A percentile compares a stretch with the other conserved stretches of the same genome.
phyloP scores from a whole-genome alignment of 202 grass and related monocot species.

The Brachypodium distachyon region DNA sequence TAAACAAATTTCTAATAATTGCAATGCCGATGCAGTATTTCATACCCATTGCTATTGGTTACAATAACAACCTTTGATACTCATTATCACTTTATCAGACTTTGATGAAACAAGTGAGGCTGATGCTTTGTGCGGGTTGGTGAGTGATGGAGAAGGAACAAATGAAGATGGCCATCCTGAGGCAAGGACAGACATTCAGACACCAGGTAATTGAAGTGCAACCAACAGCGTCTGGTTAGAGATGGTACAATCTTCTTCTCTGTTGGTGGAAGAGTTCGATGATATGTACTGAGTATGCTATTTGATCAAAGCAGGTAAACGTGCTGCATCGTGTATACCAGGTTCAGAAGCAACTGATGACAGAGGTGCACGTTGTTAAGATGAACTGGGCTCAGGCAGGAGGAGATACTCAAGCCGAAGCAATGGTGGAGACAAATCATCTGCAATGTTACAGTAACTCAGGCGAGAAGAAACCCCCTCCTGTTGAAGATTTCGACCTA shows the following conservation, averaged over 20 bases:
- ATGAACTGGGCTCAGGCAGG: neutral
- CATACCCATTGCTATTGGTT: neutral
- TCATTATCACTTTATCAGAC: conserved; percentile 9
- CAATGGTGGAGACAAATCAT: neutral
- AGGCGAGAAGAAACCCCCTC: neutral
- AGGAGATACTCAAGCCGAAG: neutral
- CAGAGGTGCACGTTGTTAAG: conserved; percentile 14
- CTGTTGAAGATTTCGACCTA: conserved; percentile 24
- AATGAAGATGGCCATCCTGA: conserved; percentile 84
- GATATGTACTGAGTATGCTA: too few relatives aligned
- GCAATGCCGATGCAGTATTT: neutral
- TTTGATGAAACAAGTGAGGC: conserved; percentile 8
- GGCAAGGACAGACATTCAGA: conserved; percentile 78
- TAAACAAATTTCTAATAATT: conserved; percentile 13
- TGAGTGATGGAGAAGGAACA: conserved; percentile 64
- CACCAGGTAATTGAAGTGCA: conserved; percentile 60
- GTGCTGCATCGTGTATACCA: conserved; percentile 34
- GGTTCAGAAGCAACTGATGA: conserved; percentile 48
- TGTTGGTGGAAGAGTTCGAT: too few relatives aligned
- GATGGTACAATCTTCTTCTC: too few relatives aligned
- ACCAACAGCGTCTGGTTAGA: too few relatives aligned
- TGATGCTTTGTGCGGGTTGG: neutral
- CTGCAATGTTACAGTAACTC: neutral
- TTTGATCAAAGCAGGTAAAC: conserved; percentile 28
- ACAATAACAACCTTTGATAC: neutral